A percentile compares a stretch with the other conserved stretches of the same genome.
Conservation (phyloP, 2,329 filamentous ascomycete species). For the Phialophora expanda region DNA sequence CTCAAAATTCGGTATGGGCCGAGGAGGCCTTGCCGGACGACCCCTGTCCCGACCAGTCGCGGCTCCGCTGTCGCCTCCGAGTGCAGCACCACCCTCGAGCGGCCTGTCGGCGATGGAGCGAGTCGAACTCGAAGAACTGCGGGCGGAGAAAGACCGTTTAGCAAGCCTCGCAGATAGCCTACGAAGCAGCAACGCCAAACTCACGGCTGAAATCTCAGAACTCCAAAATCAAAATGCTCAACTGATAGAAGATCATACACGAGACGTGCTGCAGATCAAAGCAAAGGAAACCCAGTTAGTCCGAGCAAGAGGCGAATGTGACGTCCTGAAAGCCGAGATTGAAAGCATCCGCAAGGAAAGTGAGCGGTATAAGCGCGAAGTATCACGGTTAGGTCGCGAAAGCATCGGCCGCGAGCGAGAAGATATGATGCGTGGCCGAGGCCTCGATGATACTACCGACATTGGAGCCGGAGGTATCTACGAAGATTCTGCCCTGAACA, state of each 20-base stretch:
- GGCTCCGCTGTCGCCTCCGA: constrained; percentile 58
- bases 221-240: constrained; percentile 96
- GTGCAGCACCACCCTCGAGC: constrained; percentile 61
- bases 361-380: constrained; percentile 88
- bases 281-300: constrained; percentile 98
- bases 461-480: constrained; percentile 47
- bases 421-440: constrained; percentile 35
- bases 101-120: constrained; percentile 80
- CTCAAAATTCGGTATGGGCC: constrained; percentile 69
- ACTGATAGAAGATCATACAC: constrained; percentile 94
- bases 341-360: constrained; percentile 85
- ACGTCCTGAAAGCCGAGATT: constrained; percentile 84
- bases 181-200: constrained; percentile 77
- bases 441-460: constrained; percentile 60
- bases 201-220: constrained; percentile 87
- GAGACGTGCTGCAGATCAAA: constrained; percentile 94
- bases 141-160: constrained; percentile 79
- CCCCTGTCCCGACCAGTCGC: constrained; percentile 77
- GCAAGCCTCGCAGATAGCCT: constrained; percentile 77
- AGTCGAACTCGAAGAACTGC: constrained; percentile 89
- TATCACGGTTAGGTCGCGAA: constrained; percentile 60
- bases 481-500: constrained; percentile 43
- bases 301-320: constrained; percentile 84
- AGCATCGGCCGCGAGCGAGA: constrained; percentile 42
- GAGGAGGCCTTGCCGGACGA: constrained; percentile 79